Conservation (phyloP, 179 eudicot species). For the Camellia oleifera region DNA sequence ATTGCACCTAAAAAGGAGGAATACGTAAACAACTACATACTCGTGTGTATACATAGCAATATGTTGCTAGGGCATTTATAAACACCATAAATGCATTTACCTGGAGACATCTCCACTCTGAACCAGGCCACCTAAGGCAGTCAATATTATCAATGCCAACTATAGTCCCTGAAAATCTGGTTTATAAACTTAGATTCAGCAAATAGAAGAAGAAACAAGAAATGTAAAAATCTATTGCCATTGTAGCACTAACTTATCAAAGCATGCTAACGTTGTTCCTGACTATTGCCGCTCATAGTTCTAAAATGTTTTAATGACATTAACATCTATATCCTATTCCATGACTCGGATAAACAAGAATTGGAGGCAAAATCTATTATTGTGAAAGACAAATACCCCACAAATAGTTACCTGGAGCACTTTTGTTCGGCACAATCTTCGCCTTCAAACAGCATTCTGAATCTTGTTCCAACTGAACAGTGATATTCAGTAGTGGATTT, state of each 20-base stretch:
- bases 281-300: background rate
- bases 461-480: conserved; percentile 25
- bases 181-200: conserved; percentile 6
- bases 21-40: background rate
- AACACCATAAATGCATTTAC: conserved; percentile 1
- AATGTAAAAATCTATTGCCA: background rate
- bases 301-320: background rate
- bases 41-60: background rate
- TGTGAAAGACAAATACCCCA: background rate
- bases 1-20: conserved; percentile 15
- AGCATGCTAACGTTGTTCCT: background rate
- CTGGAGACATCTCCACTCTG: conserved; percentile 27
- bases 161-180: conserved; percentile 26
- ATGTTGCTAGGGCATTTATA: background rate
- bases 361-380: background rate
- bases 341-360: background rate
- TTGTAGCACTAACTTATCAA: background rate
- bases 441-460: conserved; percentile 22
- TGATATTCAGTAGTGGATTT: conserved; percentile 19
- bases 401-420: conserved; percentile 7
- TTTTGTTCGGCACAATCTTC: conserved; percentile 16
- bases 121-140: conserved; percentile 18
- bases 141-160: conserved; percentile 18
- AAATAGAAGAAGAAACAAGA: background rate
- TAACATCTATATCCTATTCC: background rate